A percentile compares a stretch with the other conserved stretches of the same genome.
These are phyloP conservation scores for Chamaenerion angustifolium DNA, from an alignment of 345 rosid genomes.

Conservation along the genomic window DNA sequence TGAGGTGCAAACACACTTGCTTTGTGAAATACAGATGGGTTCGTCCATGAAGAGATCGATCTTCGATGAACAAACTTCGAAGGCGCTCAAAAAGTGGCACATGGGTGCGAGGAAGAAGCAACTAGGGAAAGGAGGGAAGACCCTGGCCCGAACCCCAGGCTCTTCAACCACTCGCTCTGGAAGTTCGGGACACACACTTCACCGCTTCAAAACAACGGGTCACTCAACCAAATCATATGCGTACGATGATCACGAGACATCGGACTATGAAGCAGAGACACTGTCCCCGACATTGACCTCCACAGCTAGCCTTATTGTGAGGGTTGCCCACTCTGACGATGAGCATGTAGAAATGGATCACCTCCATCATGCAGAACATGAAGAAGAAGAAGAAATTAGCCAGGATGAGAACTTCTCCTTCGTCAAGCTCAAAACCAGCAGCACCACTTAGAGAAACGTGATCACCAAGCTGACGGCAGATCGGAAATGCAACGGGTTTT, in stretches of 20 bases:
- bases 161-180: conserved; percentile 16
- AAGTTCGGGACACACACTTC: conserved; percentile 27
- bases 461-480: not conserved
- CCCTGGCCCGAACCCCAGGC: conserved; percentile 26
- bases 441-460: conserved; percentile 18
- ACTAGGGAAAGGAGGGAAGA: conserved; percentile 42
- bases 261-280: conserved; percentile 53
- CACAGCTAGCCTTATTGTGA: conserved; percentile 17
- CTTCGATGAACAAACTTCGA: conserved; percentile 87
- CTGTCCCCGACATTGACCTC: conserved; percentile 29
- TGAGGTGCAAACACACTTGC: not conserved
- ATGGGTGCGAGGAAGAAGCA: conserved; percentile 55
- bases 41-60: conserved; percentile 72
- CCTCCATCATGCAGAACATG: conserved; percentile 8
- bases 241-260: conserved; percentile 36
- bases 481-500: not conserved
- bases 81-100: conserved; percentile 87
- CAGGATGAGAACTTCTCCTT: conserved; percentile 58
- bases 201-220: conserved; percentile 67
- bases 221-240: conserved; percentile 34
- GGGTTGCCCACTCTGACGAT: conserved; percentile 18
- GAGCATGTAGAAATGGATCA: conserved; percentile 19
- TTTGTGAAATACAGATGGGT: conserved; percentile 58
- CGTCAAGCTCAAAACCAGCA: conserved; percentile 22
- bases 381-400: conserved; percentile 7